Base-by-base conservation (phyloP, 495 filamentous ascomycete species). In the Stereocaulon alpinum region DNA sequence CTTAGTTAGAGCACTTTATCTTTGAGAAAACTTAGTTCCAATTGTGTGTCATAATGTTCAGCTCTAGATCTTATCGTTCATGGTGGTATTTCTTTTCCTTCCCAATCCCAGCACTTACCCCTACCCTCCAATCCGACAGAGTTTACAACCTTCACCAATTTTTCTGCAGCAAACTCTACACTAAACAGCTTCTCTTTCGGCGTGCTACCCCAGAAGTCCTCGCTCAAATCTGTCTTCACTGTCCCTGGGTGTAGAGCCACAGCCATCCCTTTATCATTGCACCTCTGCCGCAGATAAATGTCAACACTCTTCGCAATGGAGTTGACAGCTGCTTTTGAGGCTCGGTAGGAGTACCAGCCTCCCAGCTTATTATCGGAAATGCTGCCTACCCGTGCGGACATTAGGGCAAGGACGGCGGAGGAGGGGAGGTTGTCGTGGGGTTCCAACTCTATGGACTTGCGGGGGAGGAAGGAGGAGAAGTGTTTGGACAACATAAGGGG, bases 231-330 rank as follows among this genome's bases (percentile, higher is more conserved):
- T 47, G 88, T 91, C 70, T 80, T 83, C 42, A 94, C 88, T 10
- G 87, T 93, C 2, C 90, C 88, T 5, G 88, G 89, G 73, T 94
- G 89, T 69, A 92, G 73, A n/a, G 76, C 78, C 5, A 95, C 72
- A 0, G 78, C 79, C 61, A 91, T 72, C 1, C 83, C 85, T 44
- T 79, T 82, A 4, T 77, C 77, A 1, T 76, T 81, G 44, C 77
- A 76, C 15, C 72, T 72, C 18, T 71, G 68, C 53, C 67, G 68
- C 41, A 93, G 68, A 65, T 86, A 77, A n/a, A 85, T 69, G 69
- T 93, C 89, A 63, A 92, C 82, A 0, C 80, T 85, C 69, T 85
- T 88, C 3, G 81, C 80, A 22, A 89, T 42, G 58, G 81, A 80
- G 58, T 85, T 91, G 4, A 92, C 79, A 0, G 76, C 85, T 11